Evolutionary conservation across 345 rosid genomes (phyloP).

Genomic region (Citrus reticulata): DNA sequence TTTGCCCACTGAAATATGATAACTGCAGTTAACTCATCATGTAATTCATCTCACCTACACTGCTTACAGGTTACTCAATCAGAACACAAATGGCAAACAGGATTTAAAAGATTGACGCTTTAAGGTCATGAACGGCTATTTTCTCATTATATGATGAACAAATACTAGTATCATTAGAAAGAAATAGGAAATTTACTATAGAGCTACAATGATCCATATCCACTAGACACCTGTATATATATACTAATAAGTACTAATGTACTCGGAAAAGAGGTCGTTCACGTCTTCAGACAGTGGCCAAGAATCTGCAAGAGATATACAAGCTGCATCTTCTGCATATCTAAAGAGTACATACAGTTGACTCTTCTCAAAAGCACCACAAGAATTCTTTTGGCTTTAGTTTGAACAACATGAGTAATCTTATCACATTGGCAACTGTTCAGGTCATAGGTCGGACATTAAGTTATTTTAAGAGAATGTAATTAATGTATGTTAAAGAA

Average conservation of each 20-base stretch:
- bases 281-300: background rate
- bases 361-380: background rate
- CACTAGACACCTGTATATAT: background rate
- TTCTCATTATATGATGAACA: background rate
- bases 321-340: background rate
- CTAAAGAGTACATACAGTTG: background rate
- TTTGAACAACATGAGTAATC: background rate
- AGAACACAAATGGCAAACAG: conserved; percentile 1
- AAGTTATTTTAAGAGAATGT: background rate
- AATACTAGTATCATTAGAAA: background rate
- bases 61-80: background rate
- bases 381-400: background rate
- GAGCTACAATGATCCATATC: background rate
- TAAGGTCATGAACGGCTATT: conserved; percentile 1
- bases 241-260: background rate
- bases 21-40: background rate
- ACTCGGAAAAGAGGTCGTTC: background rate
- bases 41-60: background rate
- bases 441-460: background rate
- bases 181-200: background rate
- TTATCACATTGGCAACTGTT: conserved; percentile 1
- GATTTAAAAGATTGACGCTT: background rate
- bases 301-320: background rate
- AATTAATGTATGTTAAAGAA: too few species aligned
- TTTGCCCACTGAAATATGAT: background rate